Base-by-base conservation (phyloP, 306 rosid genomes). In the Pachyrhizus erosus region DNA sequence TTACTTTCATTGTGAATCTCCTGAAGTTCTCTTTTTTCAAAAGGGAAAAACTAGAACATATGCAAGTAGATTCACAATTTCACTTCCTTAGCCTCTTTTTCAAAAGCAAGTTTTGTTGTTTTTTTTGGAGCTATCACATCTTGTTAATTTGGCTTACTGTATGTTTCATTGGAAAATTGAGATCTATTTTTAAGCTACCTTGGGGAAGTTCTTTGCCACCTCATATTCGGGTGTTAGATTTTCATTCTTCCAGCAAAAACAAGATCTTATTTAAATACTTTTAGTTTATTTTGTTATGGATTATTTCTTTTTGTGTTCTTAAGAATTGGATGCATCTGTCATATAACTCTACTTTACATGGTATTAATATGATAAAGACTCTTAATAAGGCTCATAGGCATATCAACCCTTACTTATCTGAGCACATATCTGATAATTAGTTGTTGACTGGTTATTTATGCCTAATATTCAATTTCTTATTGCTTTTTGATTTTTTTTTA, bases 181-280 rank as follows among this genome's bases (percentile, higher is more conserved):
- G 87, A 87, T 87, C 87, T 84, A 73, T 64, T 46, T 79, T 42
- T 69, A 34, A 82, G 78, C 55, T 48, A 37, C 33, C 78, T 46
- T 14, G 7, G 55, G 73, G 54, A 77, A 52, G 64, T 68, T 70
- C 27, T 11, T 54, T 42, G 60, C 26, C 40, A 48, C 49, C 62
- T 85, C 39, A n/a, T 48, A 37, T 61, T 62, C 31, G 60, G 57
- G 60, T 69, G 13, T 60, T 76, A 3, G 33, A 26, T 24, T 71
- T 84, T 75, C 77, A 43, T 57, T 72, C 64, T 60, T 51, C 48
- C 54, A 1, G 34, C 17, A 65, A 54, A 42, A 78, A 26, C 5
- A 34, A 5, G n/a, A 33, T 75, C n/a, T 48, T 40, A 70, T 43
- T 55, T 34, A 39, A 61, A n/a, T 31, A 21, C 34, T 71, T 26